Evolutionary conservation across 2,329 filamentous ascomycete genomes (phyloP).

Genomic region (Colletotrichum limetticola): DNA sequence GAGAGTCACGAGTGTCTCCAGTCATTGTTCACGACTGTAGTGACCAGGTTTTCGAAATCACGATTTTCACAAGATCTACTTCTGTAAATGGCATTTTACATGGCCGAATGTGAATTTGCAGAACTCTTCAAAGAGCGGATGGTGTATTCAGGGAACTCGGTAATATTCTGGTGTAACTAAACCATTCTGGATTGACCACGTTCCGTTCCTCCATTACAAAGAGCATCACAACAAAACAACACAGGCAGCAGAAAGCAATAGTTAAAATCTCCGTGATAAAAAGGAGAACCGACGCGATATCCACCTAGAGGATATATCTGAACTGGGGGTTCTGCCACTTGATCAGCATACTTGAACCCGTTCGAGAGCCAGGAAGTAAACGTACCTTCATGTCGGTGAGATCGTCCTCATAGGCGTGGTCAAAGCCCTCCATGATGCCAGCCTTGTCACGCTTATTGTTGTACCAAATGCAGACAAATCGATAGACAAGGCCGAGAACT

Average conservation of each 20-base stretch:
- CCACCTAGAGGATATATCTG: slow-evolving; percentile 37
- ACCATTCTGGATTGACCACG: not conserved
- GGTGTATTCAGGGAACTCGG: not conserved
- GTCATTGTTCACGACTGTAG: too few relatives aligned
- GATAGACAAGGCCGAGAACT: slow-evolving; percentile 53
- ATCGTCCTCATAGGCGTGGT: slow-evolving; percentile 64
- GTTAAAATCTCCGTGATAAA: not conserved
- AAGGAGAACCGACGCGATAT: not conserved
- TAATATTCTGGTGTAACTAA: not conserved
- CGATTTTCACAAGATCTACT: too few relatives aligned
- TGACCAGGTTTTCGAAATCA: too few relatives aligned
- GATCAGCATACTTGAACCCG: not conserved
- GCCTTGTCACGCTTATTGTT: slow-evolving; percentile 54
- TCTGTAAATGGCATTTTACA: too few relatives aligned
- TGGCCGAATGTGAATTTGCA: too few relatives aligned
- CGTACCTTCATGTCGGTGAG: slow-evolving; percentile 54
- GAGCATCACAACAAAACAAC: not conserved
- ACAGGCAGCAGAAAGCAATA: not conserved
- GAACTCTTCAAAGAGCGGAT: not conserved
- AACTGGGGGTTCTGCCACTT: slow-evolving; percentile 40
- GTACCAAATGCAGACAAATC: slow-evolving; percentile 54
- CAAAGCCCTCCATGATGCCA: slow-evolving; percentile 58
- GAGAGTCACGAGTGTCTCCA: too few relatives aligned
- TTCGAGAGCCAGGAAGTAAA: not conserved
- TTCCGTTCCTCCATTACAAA: not conserved